Evolutionary conservation across 2,329 filamentous ascomycete species (phyloP).

Genomic region (Lecanosticta acicola): DNA sequence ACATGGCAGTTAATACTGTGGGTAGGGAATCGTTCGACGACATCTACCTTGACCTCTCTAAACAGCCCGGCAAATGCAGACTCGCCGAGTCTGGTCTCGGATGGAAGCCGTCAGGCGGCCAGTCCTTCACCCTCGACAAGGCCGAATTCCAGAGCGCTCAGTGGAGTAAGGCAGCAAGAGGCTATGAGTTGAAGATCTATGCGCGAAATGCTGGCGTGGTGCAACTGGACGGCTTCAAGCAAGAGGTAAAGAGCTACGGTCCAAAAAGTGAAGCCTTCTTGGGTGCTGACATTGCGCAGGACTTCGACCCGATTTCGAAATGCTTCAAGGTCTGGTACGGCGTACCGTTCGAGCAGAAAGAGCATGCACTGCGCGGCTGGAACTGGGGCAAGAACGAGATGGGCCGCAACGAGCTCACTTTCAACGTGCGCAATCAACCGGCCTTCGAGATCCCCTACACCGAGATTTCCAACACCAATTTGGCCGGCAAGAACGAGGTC

Average conservation of each 20-base stretch:
- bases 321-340: constrained; percentile 99
- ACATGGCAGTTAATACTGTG: constrained; percentile 4
- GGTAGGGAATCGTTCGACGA: constrained; percentile 87
- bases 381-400: constrained; percentile 99
- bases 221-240: constrained; percentile 90
- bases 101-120: constrained; percentile 87
- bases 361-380: constrained; percentile 93
- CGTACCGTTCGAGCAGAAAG: constrained; percentile 82
- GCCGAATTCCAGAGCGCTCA: constrained; percentile 80
- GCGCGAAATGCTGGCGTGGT: constrained; percentile 79
- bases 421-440: constrained; percentile 94
- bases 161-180: constrained; percentile 90
- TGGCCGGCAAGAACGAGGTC: constrained; percentile 96
- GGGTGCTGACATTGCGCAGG: constrained; percentile 43
- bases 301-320: constrained; percentile 84
- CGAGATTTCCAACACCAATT: constrained; percentile 94
- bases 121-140: constrained; percentile 88
- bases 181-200: constrained; percentile 88
- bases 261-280: constrained; percentile 2
- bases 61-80: constrained; percentile 84
- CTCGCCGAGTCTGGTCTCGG: constrained; percentile 92
- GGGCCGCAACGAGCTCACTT: constrained; percentile 86
- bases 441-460: constrained; percentile 96
- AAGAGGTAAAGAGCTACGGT: constrained; percentile 54
- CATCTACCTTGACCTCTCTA: constrained; percentile 93